Evolutionary conservation across 306 rosid genomes (phyloP).

Genomic region (Urtica urens): DNA sequence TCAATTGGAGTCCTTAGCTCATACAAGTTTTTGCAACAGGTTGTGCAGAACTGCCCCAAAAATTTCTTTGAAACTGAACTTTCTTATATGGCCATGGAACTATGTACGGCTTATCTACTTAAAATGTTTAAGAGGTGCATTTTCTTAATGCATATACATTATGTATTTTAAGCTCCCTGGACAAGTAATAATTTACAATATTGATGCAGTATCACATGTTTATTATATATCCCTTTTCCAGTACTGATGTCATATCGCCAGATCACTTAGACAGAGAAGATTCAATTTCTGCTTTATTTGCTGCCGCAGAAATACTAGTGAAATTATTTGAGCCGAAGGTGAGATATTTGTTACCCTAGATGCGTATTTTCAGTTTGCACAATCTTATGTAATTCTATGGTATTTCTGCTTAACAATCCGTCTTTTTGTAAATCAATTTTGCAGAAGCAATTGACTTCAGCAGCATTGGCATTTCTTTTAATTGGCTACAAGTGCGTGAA

Average conservation of each 20-base stretch:
- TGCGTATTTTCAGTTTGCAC: not conserved
- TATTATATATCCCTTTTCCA: slow-evolving; percentile 28
- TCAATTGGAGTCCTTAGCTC: too few relatives aligned
- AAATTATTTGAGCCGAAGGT: slow-evolving; percentile 58
- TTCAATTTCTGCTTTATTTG: slow-evolving; percentile 40
- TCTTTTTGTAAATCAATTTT: slow-evolving; percentile 8
- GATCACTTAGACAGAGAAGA: slow-evolving; percentile 36
- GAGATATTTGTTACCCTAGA: slow-evolving; percentile 11
- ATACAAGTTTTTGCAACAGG: slow-evolving; percentile 39
- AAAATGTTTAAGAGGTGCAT: slow-evolving; percentile 49
- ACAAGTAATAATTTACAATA: slow-evolving; percentile 30
- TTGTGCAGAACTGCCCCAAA: slow-evolving; percentile 72
- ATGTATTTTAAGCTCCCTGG: not conserved
- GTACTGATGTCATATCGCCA: slow-evolving; percentile 28
- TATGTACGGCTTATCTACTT: slow-evolving; percentile 50
- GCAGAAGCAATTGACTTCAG: slow-evolving; percentile 53
- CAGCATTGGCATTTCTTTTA: slow-evolving; percentile 54
- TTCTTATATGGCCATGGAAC: slow-evolving; percentile 54
- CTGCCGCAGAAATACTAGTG: slow-evolving; percentile 52
- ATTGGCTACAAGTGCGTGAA: slow-evolving; percentile 55
- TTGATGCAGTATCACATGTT: slow-evolving; percentile 18
- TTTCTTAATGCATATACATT: not conserved
- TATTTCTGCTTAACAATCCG: not conserved
- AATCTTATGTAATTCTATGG: too few relatives aligned
- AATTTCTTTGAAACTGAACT: slow-evolving; percentile 50